Evolutionary conservation across 495 filamentous ascomycete species (phyloP).

Genomic region (Lophiotrema nucula): DNA sequence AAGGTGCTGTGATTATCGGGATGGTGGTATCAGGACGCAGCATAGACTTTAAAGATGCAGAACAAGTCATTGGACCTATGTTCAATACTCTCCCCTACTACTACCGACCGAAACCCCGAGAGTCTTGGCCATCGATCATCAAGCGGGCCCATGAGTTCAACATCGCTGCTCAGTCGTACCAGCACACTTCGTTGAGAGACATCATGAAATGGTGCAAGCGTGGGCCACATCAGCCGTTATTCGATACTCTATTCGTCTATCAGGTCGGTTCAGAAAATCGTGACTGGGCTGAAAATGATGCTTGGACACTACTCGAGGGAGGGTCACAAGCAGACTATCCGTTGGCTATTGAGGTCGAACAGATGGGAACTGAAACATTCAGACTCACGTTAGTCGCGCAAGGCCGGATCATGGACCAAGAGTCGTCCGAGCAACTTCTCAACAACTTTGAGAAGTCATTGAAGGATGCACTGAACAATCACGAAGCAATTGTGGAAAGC

Average conservation of each 20-base stretch:
- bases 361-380: slow-evolving; percentile 48
- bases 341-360: slow-evolving; percentile 68
- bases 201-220: slow-evolving; percentile 67
- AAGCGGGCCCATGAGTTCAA: slow-evolving; percentile 61
- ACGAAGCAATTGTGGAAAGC: slow-evolving; percentile 11
- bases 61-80: slow-evolving; percentile 73
- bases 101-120: slow-evolving; percentile 46
- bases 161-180: slow-evolving; percentile 57
- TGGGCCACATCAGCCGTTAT: slow-evolving; percentile 58
- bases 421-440: slow-evolving; percentile 42
- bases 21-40: slow-evolving; percentile 69
- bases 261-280: slow-evolving; percentile 50
- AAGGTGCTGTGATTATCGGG: slow-evolving; percentile 53
- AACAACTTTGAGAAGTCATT: slow-evolving; percentile 43
- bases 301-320: slow-evolving; percentile 58
- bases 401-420: slow-evolving; percentile 39
- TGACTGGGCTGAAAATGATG: slow-evolving; percentile 28
- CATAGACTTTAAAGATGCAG: slow-evolving; percentile 62
- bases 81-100: slow-evolving; percentile 87
- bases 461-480: slow-evolving; percentile 20
- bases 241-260: slow-evolving; percentile 86
- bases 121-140: slow-evolving; percentile 54
- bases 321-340: slow-evolving; percentile 62
- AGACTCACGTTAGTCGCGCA: slow-evolving; percentile 56
- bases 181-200: slow-evolving; percentile 69